A percentile compares a stretch with the other conserved stretches of the same genome.
Evolutionary conservation across 208 protist species (phyloP).

Genomic region (Crithidia fasciculata): DNA sequence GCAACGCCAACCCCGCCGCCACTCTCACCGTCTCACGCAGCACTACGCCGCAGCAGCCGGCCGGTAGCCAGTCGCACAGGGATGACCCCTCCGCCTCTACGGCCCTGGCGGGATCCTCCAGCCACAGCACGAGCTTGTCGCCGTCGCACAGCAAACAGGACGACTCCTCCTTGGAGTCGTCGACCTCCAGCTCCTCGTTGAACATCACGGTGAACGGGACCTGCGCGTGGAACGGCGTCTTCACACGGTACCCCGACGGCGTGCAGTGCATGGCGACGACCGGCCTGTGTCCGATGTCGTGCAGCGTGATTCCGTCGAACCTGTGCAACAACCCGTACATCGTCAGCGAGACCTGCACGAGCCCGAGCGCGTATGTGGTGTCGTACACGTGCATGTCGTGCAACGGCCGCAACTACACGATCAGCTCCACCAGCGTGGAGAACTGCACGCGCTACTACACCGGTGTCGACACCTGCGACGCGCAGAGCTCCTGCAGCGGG

Average conservation of each 20-base stretch:
- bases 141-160: neutral
- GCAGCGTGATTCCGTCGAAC: constrained; percentile 29
- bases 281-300: constrained; percentile 47
- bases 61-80: neutral
- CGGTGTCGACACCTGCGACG: constrained; percentile 18
- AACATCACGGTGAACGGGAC: neutral
- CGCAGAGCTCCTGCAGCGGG: constrained; percentile 41
- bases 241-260: constrained; percentile 51
- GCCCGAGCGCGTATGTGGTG: constrained; percentile 12
- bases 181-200: neutral
- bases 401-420: constrained; percentile 54
- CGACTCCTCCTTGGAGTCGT: neutral
- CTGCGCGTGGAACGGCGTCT: constrained; percentile 60
- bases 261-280: constrained; percentile 61
- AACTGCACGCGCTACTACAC: constrained; percentile 36
- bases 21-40: constrained; percentile 4
- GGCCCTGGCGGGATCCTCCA: neutral
- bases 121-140: neutral
- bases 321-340: constrained; percentile 41
- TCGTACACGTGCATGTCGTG: constrained; percentile 62
- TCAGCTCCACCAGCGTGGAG: constrained; percentile 20
- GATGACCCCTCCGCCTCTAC: neutral
- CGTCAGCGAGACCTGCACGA: constrained; percentile 15
- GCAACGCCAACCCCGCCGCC: constrained; percentile 29
- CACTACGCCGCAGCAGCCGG: neutral